Evolutionary conservation across 495 filamentous ascomycete species (phyloP).

Genomic region (Annulohypoxylon maeteangense): DNA sequence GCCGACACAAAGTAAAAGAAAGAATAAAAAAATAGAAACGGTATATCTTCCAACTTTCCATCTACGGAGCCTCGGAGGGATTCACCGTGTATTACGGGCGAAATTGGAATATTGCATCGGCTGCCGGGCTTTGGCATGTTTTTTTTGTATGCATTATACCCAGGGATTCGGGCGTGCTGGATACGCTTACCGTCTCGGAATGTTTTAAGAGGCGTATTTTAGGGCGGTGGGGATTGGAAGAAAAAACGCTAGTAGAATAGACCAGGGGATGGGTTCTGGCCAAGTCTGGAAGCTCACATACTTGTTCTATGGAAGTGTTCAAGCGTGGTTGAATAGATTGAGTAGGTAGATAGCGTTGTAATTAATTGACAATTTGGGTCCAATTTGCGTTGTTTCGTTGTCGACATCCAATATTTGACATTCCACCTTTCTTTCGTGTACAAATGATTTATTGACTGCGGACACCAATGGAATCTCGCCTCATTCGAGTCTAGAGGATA

Average conservation of each 20-base stretch:
- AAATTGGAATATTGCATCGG: not conserved
- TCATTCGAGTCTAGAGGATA: slow-evolving; percentile 67
- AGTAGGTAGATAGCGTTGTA: slow-evolving; percentile 12
- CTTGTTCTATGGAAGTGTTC: slow-evolving; percentile 13
- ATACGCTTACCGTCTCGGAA: slow-evolving; percentile 43
- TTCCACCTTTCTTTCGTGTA: slow-evolving; percentile 16
- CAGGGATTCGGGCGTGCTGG: slow-evolving; percentile 40
- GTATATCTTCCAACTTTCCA: not conserved
- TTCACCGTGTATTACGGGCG: not conserved
- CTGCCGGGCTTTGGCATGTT: slow-evolving; percentile 4
- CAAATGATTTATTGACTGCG: slow-evolving; percentile 14
- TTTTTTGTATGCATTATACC: slow-evolving; percentile 41
- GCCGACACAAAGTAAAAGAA: not conserved
- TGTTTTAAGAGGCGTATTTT: slow-evolving; percentile 38
- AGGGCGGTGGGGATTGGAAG: slow-evolving; percentile 25
- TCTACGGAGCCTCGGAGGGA: not conserved
- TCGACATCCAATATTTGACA: slow-evolving; percentile 1
- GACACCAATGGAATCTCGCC: not conserved
- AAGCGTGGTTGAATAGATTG: not conserved
- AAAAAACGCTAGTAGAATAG: slow-evolving; percentile 7
- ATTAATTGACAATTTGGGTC: slow-evolving; percentile 23
- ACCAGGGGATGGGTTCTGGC: slow-evolving; percentile 3
- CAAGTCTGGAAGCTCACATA: slow-evolving; percentile 10
- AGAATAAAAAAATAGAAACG: not conserved
- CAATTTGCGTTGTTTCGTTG: slow-evolving; percentile 1